Conservation (phyloP, 257 asterid species). For the Perilla frutescens region DNA sequence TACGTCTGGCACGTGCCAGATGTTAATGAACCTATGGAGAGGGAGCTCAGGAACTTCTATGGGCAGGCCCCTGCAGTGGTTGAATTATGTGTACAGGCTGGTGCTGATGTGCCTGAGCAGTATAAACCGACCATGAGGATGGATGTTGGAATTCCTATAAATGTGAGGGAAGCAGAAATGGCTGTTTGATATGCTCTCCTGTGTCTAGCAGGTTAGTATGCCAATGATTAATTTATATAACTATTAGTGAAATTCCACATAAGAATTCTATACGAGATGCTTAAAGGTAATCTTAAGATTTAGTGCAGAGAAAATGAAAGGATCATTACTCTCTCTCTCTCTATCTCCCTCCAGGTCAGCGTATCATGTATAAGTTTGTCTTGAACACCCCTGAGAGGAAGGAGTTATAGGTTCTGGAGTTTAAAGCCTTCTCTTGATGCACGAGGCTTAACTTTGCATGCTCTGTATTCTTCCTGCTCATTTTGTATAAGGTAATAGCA, state of each 20-base stretch:
- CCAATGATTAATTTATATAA: slow-evolving; percentile 2
- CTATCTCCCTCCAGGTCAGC: too few relatives aligned
- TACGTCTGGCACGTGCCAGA: slow-evolving; percentile 94
- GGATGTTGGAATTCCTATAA: slow-evolving; percentile 83
- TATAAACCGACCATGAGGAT: slow-evolving; percentile 90
- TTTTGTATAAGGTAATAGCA: too few relatives aligned
- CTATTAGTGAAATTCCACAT: not conserved
- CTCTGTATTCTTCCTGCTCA: too few relatives aligned
- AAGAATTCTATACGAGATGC: not conserved
- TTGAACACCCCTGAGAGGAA: too few relatives aligned
- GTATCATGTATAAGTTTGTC: too few relatives aligned
- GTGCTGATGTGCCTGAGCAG: slow-evolving; percentile 83
- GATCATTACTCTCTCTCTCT: too few relatives aligned
- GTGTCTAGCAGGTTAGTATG: slow-evolving; percentile 19
- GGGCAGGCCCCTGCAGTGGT: slow-evolving; percentile 96
- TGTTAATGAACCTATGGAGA: slow-evolving; percentile 49
- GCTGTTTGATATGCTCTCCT: slow-evolving; percentile 56
- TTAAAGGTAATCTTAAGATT: too few relatives aligned
- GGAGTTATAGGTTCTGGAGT: too few relatives aligned
- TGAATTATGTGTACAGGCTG: slow-evolving; percentile 83
- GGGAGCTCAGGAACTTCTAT: slow-evolving; percentile 80
- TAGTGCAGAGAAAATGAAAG: too few relatives aligned
- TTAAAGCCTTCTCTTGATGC: too few relatives aligned
- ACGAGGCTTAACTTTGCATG: too few relatives aligned
- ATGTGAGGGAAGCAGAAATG: slow-evolving; percentile 91